Evolutionary conservation across 2,329 filamentous ascomycete species (phyloP).

Genomic region (Acrodontium crateriforme): DNA sequence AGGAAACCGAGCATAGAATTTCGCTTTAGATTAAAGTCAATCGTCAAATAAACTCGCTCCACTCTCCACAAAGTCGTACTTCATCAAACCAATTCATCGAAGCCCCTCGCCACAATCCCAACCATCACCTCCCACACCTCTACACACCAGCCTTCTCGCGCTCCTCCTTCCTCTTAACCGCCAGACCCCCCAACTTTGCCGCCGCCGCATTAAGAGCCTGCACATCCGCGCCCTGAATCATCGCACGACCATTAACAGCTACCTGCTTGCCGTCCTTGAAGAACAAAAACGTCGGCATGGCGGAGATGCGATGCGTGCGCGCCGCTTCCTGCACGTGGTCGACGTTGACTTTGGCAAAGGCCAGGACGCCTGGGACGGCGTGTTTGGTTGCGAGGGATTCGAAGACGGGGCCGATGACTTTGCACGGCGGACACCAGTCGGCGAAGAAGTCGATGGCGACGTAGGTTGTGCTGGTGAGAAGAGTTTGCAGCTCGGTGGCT

Average conservation of each 20-base stretch:
- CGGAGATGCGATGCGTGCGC: slow-evolving; percentile 30
- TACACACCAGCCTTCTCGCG: too few species aligned
- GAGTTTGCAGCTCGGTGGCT: too few species aligned
- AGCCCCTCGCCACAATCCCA: too few species aligned
- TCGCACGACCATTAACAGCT: slow-evolving; percentile 22
- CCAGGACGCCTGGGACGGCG: slow-evolving; percentile 26
- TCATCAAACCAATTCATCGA: too few species aligned
- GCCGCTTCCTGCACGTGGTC: slow-evolving; percentile 34
- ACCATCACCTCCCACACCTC: too few species aligned
- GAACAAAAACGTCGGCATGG: slow-evolving; percentile 73
- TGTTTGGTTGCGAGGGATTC: slow-evolving; percentile 34
- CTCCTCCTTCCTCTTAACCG: slow-evolving; percentile 37
- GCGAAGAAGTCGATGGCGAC: slow-evolving; percentile 7
- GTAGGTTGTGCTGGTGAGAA: slow-evolving; percentile 5
- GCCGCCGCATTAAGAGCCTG: slow-evolving; percentile 40
- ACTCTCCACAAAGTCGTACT: too few species aligned
- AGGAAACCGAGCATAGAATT: too few species aligned
- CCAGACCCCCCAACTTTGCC: slow-evolving; percentile 36
- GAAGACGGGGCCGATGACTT: slow-evolving; percentile 34
- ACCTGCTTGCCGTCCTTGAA: slow-evolving; percentile 62
- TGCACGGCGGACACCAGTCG: slow-evolving; percentile 39
- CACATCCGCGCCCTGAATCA: slow-evolving; percentile 64
- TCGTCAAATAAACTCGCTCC: too few species aligned
- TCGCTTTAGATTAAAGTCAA: too few species aligned
- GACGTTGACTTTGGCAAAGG: slow-evolving; percentile 39